Evolutionary conservation across 2,329 filamentous ascomycete species (phyloP).

Genomic region (Alternaria arbusti): DNA sequence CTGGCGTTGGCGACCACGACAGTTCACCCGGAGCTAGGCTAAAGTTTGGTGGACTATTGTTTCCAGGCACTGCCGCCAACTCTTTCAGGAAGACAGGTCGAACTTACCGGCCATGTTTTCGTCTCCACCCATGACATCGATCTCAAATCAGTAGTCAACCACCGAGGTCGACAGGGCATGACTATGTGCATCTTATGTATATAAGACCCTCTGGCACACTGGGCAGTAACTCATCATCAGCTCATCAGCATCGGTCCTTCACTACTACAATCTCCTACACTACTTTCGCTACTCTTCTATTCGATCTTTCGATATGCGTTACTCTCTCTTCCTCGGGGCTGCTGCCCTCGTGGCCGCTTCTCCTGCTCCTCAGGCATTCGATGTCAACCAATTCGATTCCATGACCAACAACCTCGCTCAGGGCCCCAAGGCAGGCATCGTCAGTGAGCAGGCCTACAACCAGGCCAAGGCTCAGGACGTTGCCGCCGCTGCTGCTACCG

Average conservation of each 20-base stretch:
- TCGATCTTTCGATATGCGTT: constrained; percentile 25
- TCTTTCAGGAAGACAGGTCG: constrained; percentile 6
- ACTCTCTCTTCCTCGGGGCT: constrained; percentile 26
- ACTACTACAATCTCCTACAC: constrained; percentile 4
- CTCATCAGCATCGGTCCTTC: constrained; percentile 7
- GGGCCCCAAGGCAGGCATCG: constrained; percentile 23
- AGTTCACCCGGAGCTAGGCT: constrained; percentile 8
- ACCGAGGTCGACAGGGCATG: background rate
- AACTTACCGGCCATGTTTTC: constrained; percentile 7
- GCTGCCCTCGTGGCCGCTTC: constrained; percentile 29
- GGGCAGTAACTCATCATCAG: constrained; percentile 4
- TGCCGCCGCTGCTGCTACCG: constrained; percentile 20
- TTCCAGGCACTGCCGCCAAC: constrained; percentile 4
- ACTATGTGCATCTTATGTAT: constrained; percentile 2
- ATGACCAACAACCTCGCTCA: constrained; percentile 12
- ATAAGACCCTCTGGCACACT: constrained; percentile 1
- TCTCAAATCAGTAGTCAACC: constrained; percentile 3
- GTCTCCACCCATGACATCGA: constrained; percentile 9
- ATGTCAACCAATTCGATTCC: constrained; percentile 12
- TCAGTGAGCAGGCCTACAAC: constrained; percentile 18
- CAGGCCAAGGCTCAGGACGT: constrained; percentile 17
- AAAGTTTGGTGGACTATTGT: constrained; percentile 14
- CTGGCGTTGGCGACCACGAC: constrained; percentile 10
- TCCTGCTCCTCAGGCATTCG: constrained; percentile 30
- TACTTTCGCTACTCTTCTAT: background rate